Percentiles rank a stretch among this genome's conserved stretches.
These are phyloP conservation scores for Euptelea pleiosperma DNA, from an alignment of 164 flowering plant species.

Conservation along the genomic window DNA sequence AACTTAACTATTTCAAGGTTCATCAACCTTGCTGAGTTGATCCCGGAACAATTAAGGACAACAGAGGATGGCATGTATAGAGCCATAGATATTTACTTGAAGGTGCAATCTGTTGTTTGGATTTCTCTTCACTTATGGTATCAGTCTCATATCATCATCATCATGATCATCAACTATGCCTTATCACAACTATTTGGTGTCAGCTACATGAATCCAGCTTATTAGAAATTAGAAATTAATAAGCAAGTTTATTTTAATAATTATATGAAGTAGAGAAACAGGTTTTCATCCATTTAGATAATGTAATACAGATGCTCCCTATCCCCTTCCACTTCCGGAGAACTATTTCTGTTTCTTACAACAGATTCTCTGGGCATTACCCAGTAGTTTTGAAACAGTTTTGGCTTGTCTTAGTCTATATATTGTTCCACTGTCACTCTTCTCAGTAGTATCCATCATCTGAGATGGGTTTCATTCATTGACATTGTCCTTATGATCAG, in stretches of 20 bases:
- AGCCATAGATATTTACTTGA: conserved; percentile 85
- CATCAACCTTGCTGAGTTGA: conserved; percentile 55
- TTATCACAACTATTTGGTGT: too few relatives aligned
- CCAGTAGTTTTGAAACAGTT: background rate
- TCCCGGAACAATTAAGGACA: conserved; percentile 65
- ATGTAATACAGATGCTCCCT: too few relatives aligned
- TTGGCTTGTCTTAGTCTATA: too few relatives aligned
- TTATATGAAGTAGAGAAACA: background rate
- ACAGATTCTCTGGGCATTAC: too few relatives aligned
- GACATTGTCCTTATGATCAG: background rate
- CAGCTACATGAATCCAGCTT: too few relatives aligned
- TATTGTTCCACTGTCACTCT: too few relatives aligned
- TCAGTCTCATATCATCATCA: too few relatives aligned
- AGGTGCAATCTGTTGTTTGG: conserved; percentile 57
- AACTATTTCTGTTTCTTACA: too few relatives aligned
- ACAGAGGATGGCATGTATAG: conserved; percentile 90
- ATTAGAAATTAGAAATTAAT: background rate
- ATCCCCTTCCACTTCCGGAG: background rate
- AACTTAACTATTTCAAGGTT: conserved; percentile 57
- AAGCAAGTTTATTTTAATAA: background rate
- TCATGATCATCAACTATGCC: too few relatives aligned
- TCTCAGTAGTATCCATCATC: too few relatives aligned
- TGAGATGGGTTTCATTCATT: background rate
- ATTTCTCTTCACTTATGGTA: background rate
- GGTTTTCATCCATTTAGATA: background rate